Percentiles rank a stretch among this genome's conserved stretches.
Conservation (phyloP, 1,139 yeast genomes). For the Petasospora fabianii region DNA sequence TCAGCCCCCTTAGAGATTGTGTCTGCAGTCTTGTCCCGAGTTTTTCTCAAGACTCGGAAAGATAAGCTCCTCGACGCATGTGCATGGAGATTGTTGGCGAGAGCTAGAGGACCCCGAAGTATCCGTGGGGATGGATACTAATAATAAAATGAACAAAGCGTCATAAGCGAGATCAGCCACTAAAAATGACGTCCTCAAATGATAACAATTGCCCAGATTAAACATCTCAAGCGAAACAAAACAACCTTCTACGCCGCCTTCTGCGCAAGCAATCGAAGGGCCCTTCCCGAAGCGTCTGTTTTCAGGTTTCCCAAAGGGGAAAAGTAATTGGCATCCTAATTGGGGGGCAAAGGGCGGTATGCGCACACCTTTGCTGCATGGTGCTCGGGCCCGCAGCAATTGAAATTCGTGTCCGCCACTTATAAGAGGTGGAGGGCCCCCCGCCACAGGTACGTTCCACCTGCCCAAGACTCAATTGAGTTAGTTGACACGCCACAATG, state of each 20-base stretch:
- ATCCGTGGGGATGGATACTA: too few species aligned
- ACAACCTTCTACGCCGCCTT: too few species aligned
- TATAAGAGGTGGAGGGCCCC: background rate
- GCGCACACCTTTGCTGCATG: background rate
- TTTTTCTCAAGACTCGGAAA: too few species aligned
- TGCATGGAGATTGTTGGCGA: too few species aligned
- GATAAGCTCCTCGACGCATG: too few species aligned
- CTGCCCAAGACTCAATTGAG: background rate
- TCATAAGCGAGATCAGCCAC: too few species aligned
- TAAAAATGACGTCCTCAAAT: too few species aligned
- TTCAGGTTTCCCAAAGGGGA: constrained; percentile 6
- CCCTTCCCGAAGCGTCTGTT: constrained; percentile 10
- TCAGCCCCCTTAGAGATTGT: too few species aligned
- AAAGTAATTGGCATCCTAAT: constrained; percentile 3
- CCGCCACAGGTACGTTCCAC: background rate
- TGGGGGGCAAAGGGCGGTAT: background rate
- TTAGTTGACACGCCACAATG: constrained; percentile 34
- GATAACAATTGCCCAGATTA: too few species aligned
- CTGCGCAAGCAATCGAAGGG: background rate
- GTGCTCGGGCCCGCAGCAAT: constrained; percentile 1
- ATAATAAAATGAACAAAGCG: too few species aligned
- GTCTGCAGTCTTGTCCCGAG: too few species aligned
- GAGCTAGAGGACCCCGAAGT: too few species aligned
- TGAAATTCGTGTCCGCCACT: constrained; percentile 1
- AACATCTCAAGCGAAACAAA: background rate